phyloP scores from a whole-genome alignment of 2,329 filamentous ascomycete species.

The Metarhizium anisopliae region DNA sequence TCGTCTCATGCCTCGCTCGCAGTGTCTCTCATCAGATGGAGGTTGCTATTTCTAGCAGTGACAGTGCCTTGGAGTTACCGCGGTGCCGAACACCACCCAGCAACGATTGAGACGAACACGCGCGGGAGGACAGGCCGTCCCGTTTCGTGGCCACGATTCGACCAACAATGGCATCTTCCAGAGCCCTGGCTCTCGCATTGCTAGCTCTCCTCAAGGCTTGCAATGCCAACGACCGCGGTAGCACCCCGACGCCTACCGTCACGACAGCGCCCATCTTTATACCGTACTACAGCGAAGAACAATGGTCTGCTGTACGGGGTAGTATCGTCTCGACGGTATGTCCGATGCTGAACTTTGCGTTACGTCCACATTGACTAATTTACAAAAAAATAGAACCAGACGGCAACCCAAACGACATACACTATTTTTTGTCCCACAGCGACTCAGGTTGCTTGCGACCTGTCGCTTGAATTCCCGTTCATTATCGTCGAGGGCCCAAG shows the following conservation, averaged over 20 bases:
- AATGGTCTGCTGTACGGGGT: slow-evolving; percentile 36
- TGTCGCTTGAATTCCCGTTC: slow-evolving; percentile 38
- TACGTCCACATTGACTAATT: neutral
- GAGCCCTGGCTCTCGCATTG: slow-evolving; percentile 10
- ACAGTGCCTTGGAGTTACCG: neutral
- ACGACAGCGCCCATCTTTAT: slow-evolving; percentile 37
- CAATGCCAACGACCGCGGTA: slow-evolving; percentile 7
- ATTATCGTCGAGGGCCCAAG: slow-evolving; percentile 35
- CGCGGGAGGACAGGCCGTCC: neutral
- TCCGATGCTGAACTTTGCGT: neutral
- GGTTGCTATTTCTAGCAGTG: neutral
- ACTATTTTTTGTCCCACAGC: slow-evolving; percentile 39
- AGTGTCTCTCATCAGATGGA: neutral
- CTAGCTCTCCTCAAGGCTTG: slow-evolving; percentile 7
- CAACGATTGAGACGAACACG: neutral
- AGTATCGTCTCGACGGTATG: slow-evolving; percentile 36
- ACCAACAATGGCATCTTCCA: neutral
- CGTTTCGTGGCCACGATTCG: neutral
- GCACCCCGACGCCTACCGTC: slow-evolving; percentile 14
- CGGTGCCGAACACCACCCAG: neutral
- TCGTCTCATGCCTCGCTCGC: neutral
- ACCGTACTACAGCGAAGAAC: slow-evolving; percentile 31
- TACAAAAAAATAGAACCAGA: slow-evolving; percentile 21
- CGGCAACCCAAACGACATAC: slow-evolving; percentile 31
- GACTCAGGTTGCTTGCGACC: slow-evolving; percentile 30